Conservation (phyloP, 805 yeast species). For the Metschnikowia peoriensis region DNA sequence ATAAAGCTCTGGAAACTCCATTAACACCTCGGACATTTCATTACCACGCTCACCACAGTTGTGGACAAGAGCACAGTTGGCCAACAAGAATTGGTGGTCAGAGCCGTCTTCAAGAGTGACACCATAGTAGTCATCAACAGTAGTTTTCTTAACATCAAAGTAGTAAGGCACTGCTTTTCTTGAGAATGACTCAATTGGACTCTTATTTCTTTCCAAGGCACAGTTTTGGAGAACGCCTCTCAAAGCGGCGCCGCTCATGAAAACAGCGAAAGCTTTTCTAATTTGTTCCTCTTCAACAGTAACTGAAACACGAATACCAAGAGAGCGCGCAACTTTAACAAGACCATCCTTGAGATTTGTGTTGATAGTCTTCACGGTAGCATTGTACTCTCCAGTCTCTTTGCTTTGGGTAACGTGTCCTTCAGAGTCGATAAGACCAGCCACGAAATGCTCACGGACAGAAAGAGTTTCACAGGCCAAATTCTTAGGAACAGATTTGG, state of each 20-base stretch:
- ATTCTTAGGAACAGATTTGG: constrained; percentile 2
- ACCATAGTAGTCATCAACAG: constrained; percentile 8
- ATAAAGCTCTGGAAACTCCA: constrained; percentile 98
- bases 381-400: neutral
- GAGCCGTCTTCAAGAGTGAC: constrained; percentile 6
- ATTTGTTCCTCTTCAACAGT: neutral
- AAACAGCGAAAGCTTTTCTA: neutral
- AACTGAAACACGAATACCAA: constrained; percentile 6
- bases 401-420: constrained; percentile 1
- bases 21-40: constrained; percentile 98
- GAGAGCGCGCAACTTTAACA: constrained; percentile 7
- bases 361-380: neutral
- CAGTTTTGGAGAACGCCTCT: constrained; percentile 7
- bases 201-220: neutral
- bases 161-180: neutral
- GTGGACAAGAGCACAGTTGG: constrained; percentile 10
- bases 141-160: constrained; percentile 2
- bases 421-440: constrained; percentile 8
- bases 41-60: constrained; percentile 89
- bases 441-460: constrained; percentile 8
- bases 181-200: neutral
- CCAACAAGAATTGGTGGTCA: constrained; percentile 11
- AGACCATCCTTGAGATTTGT: constrained; percentile 3
- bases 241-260: constrained; percentile 5
- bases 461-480: constrained; percentile 5